Evolutionary conservation across 257 asterid genomes (phyloP).

Genomic region (Sherardia arvensis): DNA sequence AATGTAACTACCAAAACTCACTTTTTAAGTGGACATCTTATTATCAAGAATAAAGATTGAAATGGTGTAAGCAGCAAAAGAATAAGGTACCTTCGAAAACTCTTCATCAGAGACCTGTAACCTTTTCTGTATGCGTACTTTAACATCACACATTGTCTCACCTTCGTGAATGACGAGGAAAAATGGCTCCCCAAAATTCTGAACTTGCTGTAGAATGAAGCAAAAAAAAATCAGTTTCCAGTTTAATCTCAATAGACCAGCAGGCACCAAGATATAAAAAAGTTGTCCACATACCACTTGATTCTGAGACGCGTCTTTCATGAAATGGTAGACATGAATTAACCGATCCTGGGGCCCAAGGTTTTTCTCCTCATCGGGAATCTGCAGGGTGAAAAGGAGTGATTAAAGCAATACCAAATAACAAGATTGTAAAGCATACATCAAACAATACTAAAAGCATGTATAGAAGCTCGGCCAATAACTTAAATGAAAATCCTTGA

Average conservation of each 20-base stretch:
- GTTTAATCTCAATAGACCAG: neutral
- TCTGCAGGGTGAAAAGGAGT: slow-evolving; percentile 23
- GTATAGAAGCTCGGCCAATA: neutral
- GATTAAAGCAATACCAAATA: neutral
- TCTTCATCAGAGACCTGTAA: slow-evolving; percentile 64
- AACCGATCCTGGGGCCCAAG: slow-evolving; percentile 48
- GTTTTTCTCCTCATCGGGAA: slow-evolving; percentile 65
- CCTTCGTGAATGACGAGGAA: slow-evolving; percentile 57
- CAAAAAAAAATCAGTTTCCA: neutral
- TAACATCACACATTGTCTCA: slow-evolving; percentile 53
- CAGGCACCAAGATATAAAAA: neutral
- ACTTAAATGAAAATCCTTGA: neutral
- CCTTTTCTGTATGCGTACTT: slow-evolving; percentile 50
- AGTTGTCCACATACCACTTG: slow-evolving; percentile 31
- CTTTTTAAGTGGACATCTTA: neutral
- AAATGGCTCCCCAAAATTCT: slow-evolving; percentile 68
- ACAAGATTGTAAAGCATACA: neutral
- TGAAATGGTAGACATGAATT: slow-evolving; percentile 55
- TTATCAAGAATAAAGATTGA: neutral
- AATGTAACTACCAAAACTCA: neutral
- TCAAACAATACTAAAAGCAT: neutral
- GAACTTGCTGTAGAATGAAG: slow-evolving; percentile 30
- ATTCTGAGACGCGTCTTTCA: slow-evolving; percentile 45
- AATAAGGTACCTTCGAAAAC: slow-evolving; percentile 41
- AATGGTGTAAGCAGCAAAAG: neutral